Conservation (phyloP, 257 asterid genomes). For the Jaltomata sinuosa region DNA sequence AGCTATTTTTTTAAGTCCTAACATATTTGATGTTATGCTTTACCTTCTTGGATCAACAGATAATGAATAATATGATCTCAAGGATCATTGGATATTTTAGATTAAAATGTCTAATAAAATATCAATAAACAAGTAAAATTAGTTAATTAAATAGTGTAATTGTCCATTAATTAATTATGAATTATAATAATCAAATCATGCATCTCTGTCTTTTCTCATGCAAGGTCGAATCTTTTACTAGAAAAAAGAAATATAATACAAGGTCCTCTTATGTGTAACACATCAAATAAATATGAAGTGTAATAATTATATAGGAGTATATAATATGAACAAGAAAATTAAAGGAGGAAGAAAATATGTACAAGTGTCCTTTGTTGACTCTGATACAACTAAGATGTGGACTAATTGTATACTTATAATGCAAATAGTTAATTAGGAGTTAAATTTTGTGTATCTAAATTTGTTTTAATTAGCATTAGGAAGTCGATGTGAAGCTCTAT, state of each 20-base stretch:
- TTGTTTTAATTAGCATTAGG: too few species aligned
- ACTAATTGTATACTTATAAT: too few species aligned
- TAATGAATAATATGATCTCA: neutral
- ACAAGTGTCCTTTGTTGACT: constrained; percentile 57
- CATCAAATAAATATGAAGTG: neutral
- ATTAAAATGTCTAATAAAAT: too few species aligned
- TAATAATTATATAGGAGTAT: neutral
- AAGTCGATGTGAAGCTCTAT: too few species aligned
- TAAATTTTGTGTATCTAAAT: too few species aligned
- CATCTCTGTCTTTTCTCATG: constrained; percentile 36
- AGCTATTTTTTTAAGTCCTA: neutral
- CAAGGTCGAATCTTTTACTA: constrained; percentile 37
- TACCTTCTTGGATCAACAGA: neutral
- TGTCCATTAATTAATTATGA: neutral
- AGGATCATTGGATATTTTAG: too few species aligned
- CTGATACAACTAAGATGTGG: constrained; percentile 22
- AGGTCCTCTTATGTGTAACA: neutral
- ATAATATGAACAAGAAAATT: constrained; percentile 1
- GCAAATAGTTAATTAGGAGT: too few species aligned
- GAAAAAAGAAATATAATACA: constrained; percentile 8
- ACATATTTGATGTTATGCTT: neutral
- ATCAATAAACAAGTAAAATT: neutral
- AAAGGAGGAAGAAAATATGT: constrained; percentile 7
- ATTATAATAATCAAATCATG: neutral
- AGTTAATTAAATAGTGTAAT: neutral